Conservation (phyloP, 2,329 filamentous ascomycete genomes). For the Calonectria pauciramosa region DNA sequence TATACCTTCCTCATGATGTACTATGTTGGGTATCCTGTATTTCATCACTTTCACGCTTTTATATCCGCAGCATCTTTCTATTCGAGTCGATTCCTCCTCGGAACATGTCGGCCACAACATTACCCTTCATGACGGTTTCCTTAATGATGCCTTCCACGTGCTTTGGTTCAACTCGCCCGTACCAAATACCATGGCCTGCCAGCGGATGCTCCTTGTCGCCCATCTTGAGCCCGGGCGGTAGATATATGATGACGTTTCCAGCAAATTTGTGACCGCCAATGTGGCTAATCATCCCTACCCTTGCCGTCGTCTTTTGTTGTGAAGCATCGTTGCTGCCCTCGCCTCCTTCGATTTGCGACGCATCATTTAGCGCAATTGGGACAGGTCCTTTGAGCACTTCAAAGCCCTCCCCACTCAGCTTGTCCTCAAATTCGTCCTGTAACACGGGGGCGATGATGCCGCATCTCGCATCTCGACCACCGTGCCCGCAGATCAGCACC, state of each 20-base stretch:
- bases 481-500: conserved; percentile 92
- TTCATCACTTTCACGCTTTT: conserved; percentile 24
- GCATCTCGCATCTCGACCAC: conserved; percentile 84
- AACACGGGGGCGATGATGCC: conserved; percentile 84
- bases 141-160: conserved; percentile 82
- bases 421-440: conserved; percentile 75
- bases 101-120: conserved; percentile 78
- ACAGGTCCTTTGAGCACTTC: conserved; percentile 63
- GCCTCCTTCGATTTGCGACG: conserved; percentile 36
- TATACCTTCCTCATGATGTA: background rate
- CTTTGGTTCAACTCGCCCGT: conserved; percentile 81
- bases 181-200: conserved; percentile 83
- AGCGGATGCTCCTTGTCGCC: conserved; percentile 67
- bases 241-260: conserved; percentile 85
- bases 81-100: conserved; percentile 75
- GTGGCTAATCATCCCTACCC: conserved; percentile 81
- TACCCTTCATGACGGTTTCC: conserved; percentile 78
- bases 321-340: background rate
- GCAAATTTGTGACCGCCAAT: conserved; percentile 90
- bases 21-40: conserved; percentile 32
- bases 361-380: conserved; percentile 43
- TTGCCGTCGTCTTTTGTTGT: conserved; percentile 57
- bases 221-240: conserved; percentile 69
- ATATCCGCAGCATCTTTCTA: conserved; percentile 66
- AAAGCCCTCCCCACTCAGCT: conserved; percentile 65